A percentile compares a stretch with the other conserved stretches of the same genome.
Conservation (phyloP, 768 basidiomycete species). For the Suillus weaverae region DNA sequence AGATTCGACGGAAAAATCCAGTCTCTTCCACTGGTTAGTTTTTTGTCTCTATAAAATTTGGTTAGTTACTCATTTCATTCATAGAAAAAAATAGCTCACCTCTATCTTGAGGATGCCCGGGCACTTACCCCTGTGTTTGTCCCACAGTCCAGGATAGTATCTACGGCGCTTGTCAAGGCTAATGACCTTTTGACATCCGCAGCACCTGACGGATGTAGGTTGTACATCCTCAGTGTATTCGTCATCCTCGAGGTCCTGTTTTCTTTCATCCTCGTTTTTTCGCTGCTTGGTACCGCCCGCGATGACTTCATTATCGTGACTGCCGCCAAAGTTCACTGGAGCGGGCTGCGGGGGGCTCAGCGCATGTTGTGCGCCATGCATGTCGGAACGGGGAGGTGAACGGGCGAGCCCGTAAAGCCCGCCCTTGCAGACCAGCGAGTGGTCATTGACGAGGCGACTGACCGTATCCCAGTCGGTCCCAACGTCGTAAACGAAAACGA, state of each 20-base stretch:
- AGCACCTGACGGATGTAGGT: constrained; percentile 29
- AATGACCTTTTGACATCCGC: constrained; percentile 30
- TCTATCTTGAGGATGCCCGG: constrained; percentile 23
- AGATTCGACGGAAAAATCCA: not conserved
- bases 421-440: constrained; percentile 19
- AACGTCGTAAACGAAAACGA: constrained; percentile 25
- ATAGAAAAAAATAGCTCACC: constrained; percentile 18
- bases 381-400: not conserved
- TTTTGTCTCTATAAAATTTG: constrained; percentile 15
- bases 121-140: constrained; percentile 34
- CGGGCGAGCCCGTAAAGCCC: not conserved
- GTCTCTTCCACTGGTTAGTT: not conserved
- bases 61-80: constrained; percentile 14
- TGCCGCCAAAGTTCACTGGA: not conserved
- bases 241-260: constrained; percentile 29
- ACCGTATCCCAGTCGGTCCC: constrained; percentile 26
- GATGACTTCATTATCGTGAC: not conserved
- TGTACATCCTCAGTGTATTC: constrained; percentile 25
- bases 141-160: constrained; percentile 38
- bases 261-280: constrained; percentile 29
- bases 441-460: constrained; percentile 25
- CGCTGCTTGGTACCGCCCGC: constrained; percentile 27
- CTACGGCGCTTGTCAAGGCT: constrained; percentile 34
- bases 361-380: not conserved
- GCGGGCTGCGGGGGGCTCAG: not conserved